A percentile compares a stretch with the other conserved stretches of the same genome.
Conservation (phyloP, 805 yeast genomes). For the Teunomyces kruisii region DNA sequence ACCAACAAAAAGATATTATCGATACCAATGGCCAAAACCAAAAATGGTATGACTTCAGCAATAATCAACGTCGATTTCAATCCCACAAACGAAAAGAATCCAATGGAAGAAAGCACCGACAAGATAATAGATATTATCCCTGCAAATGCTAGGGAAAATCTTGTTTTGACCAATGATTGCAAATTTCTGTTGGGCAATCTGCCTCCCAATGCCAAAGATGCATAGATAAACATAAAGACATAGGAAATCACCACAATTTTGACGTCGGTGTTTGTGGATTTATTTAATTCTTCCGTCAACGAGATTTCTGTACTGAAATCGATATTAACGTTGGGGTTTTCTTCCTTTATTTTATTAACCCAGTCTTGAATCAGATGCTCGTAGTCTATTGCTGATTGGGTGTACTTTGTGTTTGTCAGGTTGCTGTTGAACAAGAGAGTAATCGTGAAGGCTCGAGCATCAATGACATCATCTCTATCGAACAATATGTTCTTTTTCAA, state of each 20-base stretch:
- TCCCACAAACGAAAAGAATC: constrained; percentile 73
- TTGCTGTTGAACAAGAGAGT: constrained; percentile 67
- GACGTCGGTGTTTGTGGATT: constrained; percentile 77
- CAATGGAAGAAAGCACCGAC: constrained; percentile 82
- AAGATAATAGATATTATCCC: constrained; percentile 81
- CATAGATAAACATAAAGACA: constrained; percentile 82
- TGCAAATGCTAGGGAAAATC: constrained; percentile 75
- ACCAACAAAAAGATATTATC: constrained; percentile 88
- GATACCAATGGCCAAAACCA: constrained; percentile 92
- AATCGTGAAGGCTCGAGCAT: constrained; percentile 71
- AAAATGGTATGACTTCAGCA: constrained; percentile 94
- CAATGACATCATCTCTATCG: constrained; percentile 48
- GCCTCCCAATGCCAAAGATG: constrained; percentile 76
- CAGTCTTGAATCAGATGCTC: constrained; percentile 66
- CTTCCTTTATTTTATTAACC: constrained; percentile 41
- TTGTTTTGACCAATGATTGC: constrained; percentile 46
- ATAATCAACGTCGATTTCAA: constrained; percentile 86
- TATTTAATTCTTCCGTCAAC: constrained; percentile 77
- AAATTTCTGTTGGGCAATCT: constrained; percentile 43
- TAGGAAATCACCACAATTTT: constrained; percentile 73
- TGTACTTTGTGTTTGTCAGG: constrained; percentile 40
- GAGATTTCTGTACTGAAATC: constrained; percentile 84
- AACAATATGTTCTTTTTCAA: constrained; percentile 69
- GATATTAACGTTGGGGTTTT: constrained; percentile 58
- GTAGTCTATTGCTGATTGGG: constrained; percentile 53